Conservation (phyloP, 2,329 filamentous ascomycete species). For the Myrmaecium sp. region DNA sequence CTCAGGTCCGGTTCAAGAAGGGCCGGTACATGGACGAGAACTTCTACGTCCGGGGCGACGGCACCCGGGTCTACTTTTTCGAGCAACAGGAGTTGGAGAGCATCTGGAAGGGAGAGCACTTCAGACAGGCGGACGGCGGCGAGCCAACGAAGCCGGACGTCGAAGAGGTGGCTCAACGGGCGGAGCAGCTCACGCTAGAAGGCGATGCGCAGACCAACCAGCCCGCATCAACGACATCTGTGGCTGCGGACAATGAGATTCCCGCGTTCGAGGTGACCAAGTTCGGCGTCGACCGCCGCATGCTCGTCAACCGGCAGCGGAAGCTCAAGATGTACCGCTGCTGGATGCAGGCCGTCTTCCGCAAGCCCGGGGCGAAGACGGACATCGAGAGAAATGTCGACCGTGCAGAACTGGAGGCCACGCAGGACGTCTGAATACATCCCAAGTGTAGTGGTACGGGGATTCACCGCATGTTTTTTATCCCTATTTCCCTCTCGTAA, state of each 20-base stretch:
- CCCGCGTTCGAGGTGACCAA: constrained; percentile 50
- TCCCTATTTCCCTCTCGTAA: no score
- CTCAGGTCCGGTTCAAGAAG: constrained; percentile 94
- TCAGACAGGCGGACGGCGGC: background rate
- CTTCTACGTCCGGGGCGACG: constrained; percentile 91
- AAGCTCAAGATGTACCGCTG: constrained; percentile 97
- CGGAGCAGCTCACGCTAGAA: constrained; percentile 4
- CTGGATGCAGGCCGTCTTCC: constrained; percentile 79
- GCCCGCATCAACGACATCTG: constrained; percentile 3
- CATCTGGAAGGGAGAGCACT: constrained; percentile 50
- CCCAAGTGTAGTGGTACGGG: no score
- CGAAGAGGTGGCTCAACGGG: constrained; percentile 10
- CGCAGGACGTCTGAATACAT: no score
- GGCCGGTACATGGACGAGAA: constrained; percentile 88
- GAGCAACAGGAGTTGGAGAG: constrained; percentile 63
- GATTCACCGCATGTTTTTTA: no score
- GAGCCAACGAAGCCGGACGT: constrained; percentile 6
- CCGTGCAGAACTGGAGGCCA: no score
- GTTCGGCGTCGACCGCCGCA: constrained; percentile 68
- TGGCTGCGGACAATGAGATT: constrained; percentile 11
- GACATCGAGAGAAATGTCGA: no score
- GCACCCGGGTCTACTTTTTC: constrained; percentile 95
- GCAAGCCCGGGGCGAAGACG: constrained; percentile 45
- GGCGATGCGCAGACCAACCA: constrained; percentile 4
- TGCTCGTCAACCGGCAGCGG: constrained; percentile 81